These are phyloP conservation scores for Capsicum rhomboideum DNA, from an alignment of 257 asterid genomes.

Conservation along the genomic window DNA sequence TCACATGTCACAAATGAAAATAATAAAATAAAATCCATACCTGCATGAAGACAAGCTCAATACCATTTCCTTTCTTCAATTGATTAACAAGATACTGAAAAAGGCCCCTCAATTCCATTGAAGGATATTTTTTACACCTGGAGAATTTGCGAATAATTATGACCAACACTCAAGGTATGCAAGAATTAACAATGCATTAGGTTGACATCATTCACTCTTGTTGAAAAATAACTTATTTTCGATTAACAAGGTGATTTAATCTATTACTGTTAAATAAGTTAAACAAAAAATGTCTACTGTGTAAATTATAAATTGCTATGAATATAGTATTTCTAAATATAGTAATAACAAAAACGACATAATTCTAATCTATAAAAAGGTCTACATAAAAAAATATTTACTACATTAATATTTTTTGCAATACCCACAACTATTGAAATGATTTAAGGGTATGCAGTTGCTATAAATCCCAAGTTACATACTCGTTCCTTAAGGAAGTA, in stretches of 20 bases:
- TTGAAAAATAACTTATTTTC: background rate
- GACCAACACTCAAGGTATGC: background rate
- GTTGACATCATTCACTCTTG: background rate
- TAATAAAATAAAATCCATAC: slow-evolving; percentile 17
- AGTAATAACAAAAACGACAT: background rate
- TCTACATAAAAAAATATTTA: no score
- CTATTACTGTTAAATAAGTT: background rate
- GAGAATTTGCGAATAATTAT: slow-evolving; percentile 10
- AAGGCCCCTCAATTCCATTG: slow-evolving; percentile 98
- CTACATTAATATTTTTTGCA: no score
- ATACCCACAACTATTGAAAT: no score
- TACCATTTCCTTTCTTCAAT: slow-evolving; percentile 92
- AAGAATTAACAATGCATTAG: background rate
- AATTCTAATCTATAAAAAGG: no score
- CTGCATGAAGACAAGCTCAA: slow-evolving; percentile 97
- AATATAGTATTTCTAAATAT: background rate
- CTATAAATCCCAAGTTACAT: no score
- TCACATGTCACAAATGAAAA: background rate
- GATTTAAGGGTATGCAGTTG: no score
- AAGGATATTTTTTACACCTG: slow-evolving; percentile 98
- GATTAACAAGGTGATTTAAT: background rate
- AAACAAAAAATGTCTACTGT: background rate
- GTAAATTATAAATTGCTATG: background rate
- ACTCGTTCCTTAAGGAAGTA: background rate
- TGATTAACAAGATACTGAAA: slow-evolving; percentile 98